phyloP scores from a whole-genome alignment of 2,329 filamentous ascomycete genomes.

The Sarocladium strictum region DNA sequence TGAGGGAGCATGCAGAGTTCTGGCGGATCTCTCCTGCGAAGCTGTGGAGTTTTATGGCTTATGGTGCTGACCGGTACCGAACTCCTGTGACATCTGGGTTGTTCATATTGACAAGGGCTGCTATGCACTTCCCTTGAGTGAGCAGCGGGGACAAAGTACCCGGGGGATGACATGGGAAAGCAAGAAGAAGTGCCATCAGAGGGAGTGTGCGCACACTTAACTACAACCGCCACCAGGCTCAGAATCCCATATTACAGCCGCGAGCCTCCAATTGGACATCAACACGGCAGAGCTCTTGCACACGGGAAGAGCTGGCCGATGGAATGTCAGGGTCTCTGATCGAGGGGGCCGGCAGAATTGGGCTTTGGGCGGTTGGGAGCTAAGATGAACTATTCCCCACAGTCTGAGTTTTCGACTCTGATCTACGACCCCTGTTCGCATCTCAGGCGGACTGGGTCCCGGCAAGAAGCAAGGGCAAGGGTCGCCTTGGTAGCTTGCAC shows the following conservation, averaged over 20 bases:
- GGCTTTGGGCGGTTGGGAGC: neutral
- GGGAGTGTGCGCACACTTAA: neutral
- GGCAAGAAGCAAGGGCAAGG: slow-evolving; percentile 3
- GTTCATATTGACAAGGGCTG: neutral
- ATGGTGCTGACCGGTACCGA: neutral
- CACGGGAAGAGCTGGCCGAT: neutral
- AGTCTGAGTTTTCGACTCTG: slow-evolving; percentile 8
- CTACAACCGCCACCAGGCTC: neutral
- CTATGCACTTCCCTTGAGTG: neutral
- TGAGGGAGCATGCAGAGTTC: neutral
- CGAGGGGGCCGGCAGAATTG: neutral
- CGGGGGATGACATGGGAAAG: neutral
- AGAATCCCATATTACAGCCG: neutral
- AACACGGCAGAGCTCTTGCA: neutral
- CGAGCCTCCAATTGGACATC: neutral
- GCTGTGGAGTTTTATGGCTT: neutral
- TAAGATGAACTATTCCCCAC: slow-evolving; percentile 6
- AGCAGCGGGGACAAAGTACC: neutral
- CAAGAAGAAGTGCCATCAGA: neutral
- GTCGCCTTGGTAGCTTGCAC: neutral
- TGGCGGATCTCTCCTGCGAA: neutral
- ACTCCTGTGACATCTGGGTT: neutral
- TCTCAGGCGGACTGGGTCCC: neutral
- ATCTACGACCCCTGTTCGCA: slow-evolving; percentile 7
- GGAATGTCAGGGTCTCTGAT: slow-evolving; percentile 4